Base-by-base conservation (phyloP, 2,329 filamentous ascomycete genomes). In the Knufia fluminis region DNA sequence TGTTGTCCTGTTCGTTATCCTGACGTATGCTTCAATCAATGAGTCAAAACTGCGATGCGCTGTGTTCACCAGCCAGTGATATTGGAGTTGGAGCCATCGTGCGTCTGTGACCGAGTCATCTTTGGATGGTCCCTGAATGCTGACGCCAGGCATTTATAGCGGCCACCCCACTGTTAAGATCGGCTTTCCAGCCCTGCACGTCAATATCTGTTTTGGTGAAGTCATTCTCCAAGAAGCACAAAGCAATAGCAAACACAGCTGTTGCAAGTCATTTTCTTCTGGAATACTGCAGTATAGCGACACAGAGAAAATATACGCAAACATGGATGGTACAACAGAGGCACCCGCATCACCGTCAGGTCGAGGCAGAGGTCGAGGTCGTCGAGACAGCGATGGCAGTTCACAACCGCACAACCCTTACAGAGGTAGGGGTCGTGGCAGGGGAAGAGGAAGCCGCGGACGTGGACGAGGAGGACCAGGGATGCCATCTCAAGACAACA, bases 401-500 rank as follows among this genome's bases (percentile, higher is more conserved):
- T 45, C 42, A 31, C 22, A 24, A 8, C 44, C 31, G 16, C 9
- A 26, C 16, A 39, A 26, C 22, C 44, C 28, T 4, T 26, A 22
- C 23, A 36, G 45, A 49, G 53, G 52, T 48, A 44, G 54, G 45
- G 54, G 54, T 14, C 52, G 51, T 49, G 46, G 81, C 79, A 52
- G 79, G 86, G 68, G 85, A 80, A 55, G 71, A 85, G 56, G 56
- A 14, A 14, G 33, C n/a, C 33, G 33, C 16, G 33, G 33, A 16
- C 33, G 33, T 17, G 33, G 88, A 94, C 57, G 91, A 96, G 71
- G 47, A 28, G 28, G 28, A 31, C 28, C 28, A 14, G 28, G 28
- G 7, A 31, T 31, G 28, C 28, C 22, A 85, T 52, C 90, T 96
- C 75, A 90, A 96, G 71, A 74, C 20, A 46, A 46, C 26, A 38